A percentile compares a stretch with the other conserved stretches of the same genome.
Evolutionary conservation across 192 early-diverging fungal genomes (phyloP).

Genomic region (Coemansia sp.): DNA sequence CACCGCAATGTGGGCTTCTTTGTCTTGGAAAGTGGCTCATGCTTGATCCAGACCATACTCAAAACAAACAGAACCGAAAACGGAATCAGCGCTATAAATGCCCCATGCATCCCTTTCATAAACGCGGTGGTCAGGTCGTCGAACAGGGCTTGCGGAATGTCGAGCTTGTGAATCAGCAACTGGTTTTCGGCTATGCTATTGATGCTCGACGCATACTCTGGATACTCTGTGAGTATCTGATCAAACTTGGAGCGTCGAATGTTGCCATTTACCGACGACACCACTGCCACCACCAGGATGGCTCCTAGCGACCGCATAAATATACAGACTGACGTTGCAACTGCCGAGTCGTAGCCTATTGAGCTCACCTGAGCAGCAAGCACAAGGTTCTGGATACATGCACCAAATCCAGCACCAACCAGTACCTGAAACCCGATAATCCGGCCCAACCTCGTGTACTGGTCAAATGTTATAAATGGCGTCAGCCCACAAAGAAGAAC

Average conservation of each 20-base stretch:
- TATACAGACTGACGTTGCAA: conserved; percentile 66
- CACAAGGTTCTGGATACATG: conserved; percentile 70
- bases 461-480: conserved; percentile 63
- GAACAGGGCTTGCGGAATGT: conserved; percentile 24
- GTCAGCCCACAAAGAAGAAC: conserved; percentile 63
- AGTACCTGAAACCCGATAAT: conserved; percentile 68
- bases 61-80: conserved; percentile 35
- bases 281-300: conserved; percentile 41
- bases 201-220: conserved; percentile 26
- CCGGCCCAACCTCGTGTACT: conserved; percentile 47
- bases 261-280: conserved; percentile 47
- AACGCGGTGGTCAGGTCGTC: conserved; percentile 34
- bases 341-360: conserved; percentile 62
- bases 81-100: conserved; percentile 41
- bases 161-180: conserved; percentile 41
- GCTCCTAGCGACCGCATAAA: conserved; percentile 57
- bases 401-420: conserved; percentile 75
- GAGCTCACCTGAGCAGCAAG: conserved; percentile 73
- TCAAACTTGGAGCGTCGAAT: conserved; percentile 33
- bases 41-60: conserved; percentile 14
- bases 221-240: conserved; percentile 32
- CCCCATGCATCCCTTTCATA: conserved; percentile 41
- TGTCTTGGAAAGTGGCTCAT: conserved; percentile 17
- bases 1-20: conserved; percentile 19
- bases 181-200: conserved; percentile 55